These are phyloP conservation scores for Aphelidium insulamus DNA, from an alignment of 371 early-diverging fungal genomes.

Conservation along the genomic window DNA sequence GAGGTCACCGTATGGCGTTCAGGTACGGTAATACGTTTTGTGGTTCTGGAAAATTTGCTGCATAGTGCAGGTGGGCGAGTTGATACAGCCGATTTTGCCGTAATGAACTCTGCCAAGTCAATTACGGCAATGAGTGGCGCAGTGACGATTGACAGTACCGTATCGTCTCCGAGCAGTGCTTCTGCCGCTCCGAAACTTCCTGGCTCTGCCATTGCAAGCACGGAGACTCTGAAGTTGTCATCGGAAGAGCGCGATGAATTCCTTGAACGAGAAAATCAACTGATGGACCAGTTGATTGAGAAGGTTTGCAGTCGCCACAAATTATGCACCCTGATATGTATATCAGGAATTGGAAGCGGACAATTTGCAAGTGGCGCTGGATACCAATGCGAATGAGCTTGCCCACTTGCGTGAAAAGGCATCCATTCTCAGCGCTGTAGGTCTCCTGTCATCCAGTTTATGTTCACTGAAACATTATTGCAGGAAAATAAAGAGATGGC, in stretches of 20 bases:
- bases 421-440: no score
- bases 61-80: no score
- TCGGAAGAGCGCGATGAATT: slow-evolving; percentile 89
- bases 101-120: no score
- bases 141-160: slow-evolving; percentile 12
- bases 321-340: background rate
- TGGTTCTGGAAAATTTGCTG: no score
- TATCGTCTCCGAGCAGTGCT: slow-evolving; percentile 14
- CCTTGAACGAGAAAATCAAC: slow-evolving; percentile 76
- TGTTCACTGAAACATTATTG: no score
- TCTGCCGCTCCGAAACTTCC: no score
- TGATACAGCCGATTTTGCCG: no score
- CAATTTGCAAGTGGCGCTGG: slow-evolving; percentile 24
- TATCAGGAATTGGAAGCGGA: slow-evolving; percentile 32
- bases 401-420: no score
- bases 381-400: slow-evolving; percentile 39
- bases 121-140: no score
- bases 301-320: slow-evolving; percentile 12
- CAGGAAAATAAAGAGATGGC: slow-evolving; percentile 47
- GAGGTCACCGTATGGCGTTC: slow-evolving; percentile 72
- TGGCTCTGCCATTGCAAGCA: no score
- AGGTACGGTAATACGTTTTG: slow-evolving; percentile 12
- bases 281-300: slow-evolving; percentile 68
- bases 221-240: no score
- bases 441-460: no score